Base-by-base conservation (phyloP, 768 basidiomycete species). In the Clavaria fumosa region DNA sequence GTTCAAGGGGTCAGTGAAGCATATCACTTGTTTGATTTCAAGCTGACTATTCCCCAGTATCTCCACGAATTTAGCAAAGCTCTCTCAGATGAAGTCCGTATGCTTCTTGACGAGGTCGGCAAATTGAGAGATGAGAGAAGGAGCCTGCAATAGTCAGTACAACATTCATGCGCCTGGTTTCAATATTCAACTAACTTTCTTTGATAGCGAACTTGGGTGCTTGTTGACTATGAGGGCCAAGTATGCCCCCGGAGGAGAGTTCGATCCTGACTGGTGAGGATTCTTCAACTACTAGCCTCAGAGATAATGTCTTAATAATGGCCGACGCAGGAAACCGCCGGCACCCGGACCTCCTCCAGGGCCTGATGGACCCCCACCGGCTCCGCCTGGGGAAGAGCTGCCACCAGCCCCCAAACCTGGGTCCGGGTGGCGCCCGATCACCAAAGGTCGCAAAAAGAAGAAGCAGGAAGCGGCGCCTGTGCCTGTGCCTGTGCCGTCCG, bases 61-160 rank as follows among this genome's bases (percentile, higher is more conserved):
- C 67, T 89, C 10, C 79, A 89, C 43, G 82, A 89, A 40, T 89
- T 89, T 58, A 86, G 82, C 54, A 80, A 75, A 53, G 78, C 85
- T 1, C 58, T 89, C 32, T 82, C 85, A 2, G 64, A 70, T 11
- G 85, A 89, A 60, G 84, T 89, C 7, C 74, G 82, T 21, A 78
- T 83, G 68, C 63, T 89, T 10, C 67, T 89, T 7, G 70, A 68
- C 23, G 85, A 89, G 60, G 85, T 88, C 27, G 82, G 84, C 27
- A 81, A 78, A 46, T 61, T 89, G 32, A 72, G 81, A 3, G 79
- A 85, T 55, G 78, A 88, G 49, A 68, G 76, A 48, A 72, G 84
- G 30, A 69, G 67, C 17, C 62, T 86, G 17, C 79, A 85, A 61
- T 72, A 78, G 84, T 88, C 59, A 34, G 81, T 69, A 15, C 32